A percentile compares a stretch with the other conserved stretches of the same genome.
Conservation (phyloP, 2,329 filamentous ascomycete genomes). For the Teratosphaeria epicoccoides region DNA sequence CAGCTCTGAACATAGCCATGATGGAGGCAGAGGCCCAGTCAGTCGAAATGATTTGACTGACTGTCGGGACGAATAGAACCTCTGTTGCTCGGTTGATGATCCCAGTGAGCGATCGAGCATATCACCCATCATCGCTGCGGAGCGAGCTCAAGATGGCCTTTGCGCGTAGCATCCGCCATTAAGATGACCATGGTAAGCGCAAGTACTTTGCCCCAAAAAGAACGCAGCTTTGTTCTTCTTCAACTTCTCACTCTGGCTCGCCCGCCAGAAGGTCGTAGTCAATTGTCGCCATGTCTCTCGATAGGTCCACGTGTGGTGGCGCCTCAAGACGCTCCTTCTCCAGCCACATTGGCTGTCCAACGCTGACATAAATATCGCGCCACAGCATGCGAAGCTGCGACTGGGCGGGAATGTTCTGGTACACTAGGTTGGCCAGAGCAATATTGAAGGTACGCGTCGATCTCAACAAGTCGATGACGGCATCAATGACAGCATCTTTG, state of each 20-base stretch:
- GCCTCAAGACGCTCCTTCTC: not conserved
- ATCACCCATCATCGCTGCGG: no score
- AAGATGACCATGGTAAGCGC: not conserved
- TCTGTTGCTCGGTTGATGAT: no score
- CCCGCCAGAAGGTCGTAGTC: slow-evolving; percentile 1
- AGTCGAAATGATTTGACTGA: no score
- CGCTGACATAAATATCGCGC: slow-evolving; percentile 10
- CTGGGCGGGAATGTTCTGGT: slow-evolving; percentile 5
- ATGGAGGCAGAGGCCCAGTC: no score
- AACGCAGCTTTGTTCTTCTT: not conserved
- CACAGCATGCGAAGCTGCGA: slow-evolving; percentile 11
- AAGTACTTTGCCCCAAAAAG: not conserved
- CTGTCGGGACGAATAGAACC: no score
- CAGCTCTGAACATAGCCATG: no score
- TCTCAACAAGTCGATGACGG: slow-evolving; percentile 7
- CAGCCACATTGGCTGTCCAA: slow-evolving; percentile 3
- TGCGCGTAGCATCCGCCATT: not conserved
- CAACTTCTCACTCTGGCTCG: not conserved
- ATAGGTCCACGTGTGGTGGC: slow-evolving; percentile 6
- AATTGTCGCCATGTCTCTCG: slow-evolving; percentile 5
- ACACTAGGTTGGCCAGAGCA: slow-evolving; percentile 6
- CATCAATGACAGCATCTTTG: slow-evolving; percentile 14
- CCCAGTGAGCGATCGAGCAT: no score
- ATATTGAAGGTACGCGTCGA: not conserved
- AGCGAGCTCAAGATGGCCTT: not conserved